These are phyloP conservation scores for Cyphellophora europaea DNA, from an alignment of 2,329 filamentous ascomycete species.

Conservation along the genomic window DNA sequence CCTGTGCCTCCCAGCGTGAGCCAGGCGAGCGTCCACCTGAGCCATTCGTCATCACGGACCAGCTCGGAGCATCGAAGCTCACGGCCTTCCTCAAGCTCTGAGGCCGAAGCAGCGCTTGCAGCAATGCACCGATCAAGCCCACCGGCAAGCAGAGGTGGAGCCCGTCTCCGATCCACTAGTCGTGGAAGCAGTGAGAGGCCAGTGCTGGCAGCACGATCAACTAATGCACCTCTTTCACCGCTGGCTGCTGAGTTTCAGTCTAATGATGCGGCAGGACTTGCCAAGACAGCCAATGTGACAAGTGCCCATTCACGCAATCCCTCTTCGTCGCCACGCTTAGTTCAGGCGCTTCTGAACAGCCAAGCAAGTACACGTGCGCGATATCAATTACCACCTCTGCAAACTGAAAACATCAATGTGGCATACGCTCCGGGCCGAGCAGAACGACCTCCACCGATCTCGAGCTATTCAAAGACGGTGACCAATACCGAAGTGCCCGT, in stretches of 20 bases:
- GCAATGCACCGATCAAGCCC: conserved; percentile 29
- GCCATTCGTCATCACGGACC: conserved; percentile 9
- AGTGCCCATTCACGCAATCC: conserved; percentile 8
- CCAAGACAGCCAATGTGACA: conserved; percentile 1
- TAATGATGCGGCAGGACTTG: not conserved
- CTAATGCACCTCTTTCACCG: conserved; percentile 14
- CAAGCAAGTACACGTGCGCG: conserved; percentile 5
- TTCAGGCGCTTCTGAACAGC: conserved; percentile 12
- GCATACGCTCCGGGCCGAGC: conserved; percentile 7
- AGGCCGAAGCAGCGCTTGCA: conserved; percentile 29
- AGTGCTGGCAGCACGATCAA: conserved; percentile 23
- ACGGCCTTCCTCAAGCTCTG: conserved; percentile 22
- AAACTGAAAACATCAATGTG: conserved; percentile 10
- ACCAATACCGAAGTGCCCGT: conserved; percentile 3
- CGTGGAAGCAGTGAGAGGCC: conserved; percentile 7
- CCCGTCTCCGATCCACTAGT: conserved; percentile 8
- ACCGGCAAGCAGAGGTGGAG: conserved; percentile 20
- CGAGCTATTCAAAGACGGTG: conserved; percentile 1
- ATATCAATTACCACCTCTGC: conserved; percentile 3
- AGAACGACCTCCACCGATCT: not conserved
- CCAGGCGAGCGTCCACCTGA: no score
- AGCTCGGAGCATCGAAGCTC: conserved; percentile 8
- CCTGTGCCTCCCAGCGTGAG: conserved; percentile 20
- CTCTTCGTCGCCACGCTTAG: conserved; percentile 14
- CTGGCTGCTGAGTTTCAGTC: conserved; percentile 12